phyloP scores from a whole-genome alignment of 805 yeast species.

The Saturnispora kantuleensis region DNA sequence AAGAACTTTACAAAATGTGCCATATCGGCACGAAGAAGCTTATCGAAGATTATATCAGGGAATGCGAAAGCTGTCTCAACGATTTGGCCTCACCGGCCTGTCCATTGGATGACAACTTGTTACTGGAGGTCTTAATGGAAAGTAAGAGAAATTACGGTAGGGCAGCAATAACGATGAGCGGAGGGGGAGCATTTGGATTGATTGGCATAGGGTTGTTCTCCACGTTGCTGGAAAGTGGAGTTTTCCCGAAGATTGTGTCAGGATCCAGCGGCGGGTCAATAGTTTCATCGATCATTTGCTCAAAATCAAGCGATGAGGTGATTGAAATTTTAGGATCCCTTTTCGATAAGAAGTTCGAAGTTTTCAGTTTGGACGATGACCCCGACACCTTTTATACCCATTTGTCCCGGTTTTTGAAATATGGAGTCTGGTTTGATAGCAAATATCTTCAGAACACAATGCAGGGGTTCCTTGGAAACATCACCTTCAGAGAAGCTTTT shows the following conservation, averaged over 20 bases:
- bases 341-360: slow-evolving; percentile 44
- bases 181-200: slow-evolving; percentile 92
- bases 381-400: slow-evolving; percentile 43
- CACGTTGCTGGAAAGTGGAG: slow-evolving; percentile 60
- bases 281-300: slow-evolving; percentile 80
- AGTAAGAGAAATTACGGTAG: slow-evolving; percentile 88
- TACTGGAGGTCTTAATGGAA: slow-evolving; percentile 72
- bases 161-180: slow-evolving; percentile 89
- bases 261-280: slow-evolving; percentile 97
- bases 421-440: slow-evolving; percentile 86
- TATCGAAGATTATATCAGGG: slow-evolving; percentile 74
- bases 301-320: slow-evolving; percentile 66
- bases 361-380: slow-evolving; percentile 39
- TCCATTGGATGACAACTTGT: slow-evolving; percentile 53
- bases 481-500: slow-evolving; percentile 90
- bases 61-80: slow-evolving; percentile 47
- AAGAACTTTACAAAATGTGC: slow-evolving; percentile 64
- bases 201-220: slow-evolving; percentile 88
- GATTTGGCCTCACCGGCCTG: slow-evolving; percentile 31
- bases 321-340: slow-evolving; percentile 48
- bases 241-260: slow-evolving; percentile 78
- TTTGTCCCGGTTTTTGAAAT: slow-evolving; percentile 58
- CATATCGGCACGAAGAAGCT: slow-evolving; percentile 77
- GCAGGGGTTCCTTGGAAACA: slow-evolving; percentile 71
- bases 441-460: slow-evolving; percentile 61